Conservation (phyloP, 1,284 basidiomycete genomes). For the Ganoderma resinaceum region DNA sequence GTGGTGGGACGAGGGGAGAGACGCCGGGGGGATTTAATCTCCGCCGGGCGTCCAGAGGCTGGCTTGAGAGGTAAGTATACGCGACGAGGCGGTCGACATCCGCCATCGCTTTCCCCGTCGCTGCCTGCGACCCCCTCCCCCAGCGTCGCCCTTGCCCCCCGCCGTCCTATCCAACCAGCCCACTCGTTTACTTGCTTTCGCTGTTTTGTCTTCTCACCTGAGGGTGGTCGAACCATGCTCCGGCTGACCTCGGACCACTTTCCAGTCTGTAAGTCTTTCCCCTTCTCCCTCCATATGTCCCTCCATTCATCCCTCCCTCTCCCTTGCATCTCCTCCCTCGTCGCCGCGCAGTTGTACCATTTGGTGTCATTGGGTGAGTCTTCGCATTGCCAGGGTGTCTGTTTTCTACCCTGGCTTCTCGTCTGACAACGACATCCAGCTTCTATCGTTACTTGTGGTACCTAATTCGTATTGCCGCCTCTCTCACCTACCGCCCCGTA, state of each 20-base stretch:
- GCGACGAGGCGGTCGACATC: conserved; percentile 18
- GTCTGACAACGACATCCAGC: conserved; percentile 42
- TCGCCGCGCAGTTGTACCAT: conserved; percentile 78
- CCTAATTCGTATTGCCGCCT: conserved; percentile 80
- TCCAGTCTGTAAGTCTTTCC: conserved; percentile 47
- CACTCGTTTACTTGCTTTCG: conserved; percentile 28
- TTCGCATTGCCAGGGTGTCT: not conserved
- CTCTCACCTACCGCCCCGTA: conserved; percentile 81
- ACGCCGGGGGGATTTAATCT: conserved; percentile 18
- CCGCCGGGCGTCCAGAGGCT: conserved; percentile 21
- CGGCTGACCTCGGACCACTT: conserved; percentile 49
- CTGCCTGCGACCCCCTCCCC: conserved; percentile 28
- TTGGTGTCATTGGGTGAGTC: conserved; percentile 87
- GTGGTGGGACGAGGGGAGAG: not conserved
- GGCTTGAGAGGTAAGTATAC: conserved; percentile 5
- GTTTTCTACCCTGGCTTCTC: conserved; percentile 8
- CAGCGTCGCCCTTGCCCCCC: conserved; percentile 19
- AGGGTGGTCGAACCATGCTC: conserved; percentile 43
- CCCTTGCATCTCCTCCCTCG: conserved; percentile 6
- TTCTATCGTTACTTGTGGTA: conserved; percentile 94
- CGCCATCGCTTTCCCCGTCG: conserved; percentile 29
- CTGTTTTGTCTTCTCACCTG: conserved; percentile 29
- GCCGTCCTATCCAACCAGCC: conserved; percentile 23
- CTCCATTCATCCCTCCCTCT: conserved; percentile 11
- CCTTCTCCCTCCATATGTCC: conserved; percentile 10